Conservation (phyloP, 768 basidiomycete genomes). For the Clavaria fumosa region DNA sequence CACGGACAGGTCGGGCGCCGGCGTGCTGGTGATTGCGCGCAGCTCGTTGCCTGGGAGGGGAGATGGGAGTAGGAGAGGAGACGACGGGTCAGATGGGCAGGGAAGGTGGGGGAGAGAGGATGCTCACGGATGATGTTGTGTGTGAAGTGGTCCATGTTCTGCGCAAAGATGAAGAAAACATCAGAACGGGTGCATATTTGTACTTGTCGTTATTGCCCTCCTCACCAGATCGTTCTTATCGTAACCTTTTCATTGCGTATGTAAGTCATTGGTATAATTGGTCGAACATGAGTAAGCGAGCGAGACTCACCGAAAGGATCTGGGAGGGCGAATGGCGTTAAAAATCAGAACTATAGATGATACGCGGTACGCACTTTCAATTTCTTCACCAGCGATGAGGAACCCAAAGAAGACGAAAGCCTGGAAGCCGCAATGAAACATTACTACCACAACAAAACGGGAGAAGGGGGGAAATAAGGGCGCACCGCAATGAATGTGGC, state of each 20-base stretch:
- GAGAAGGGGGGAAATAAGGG: slow-evolving; percentile 10
- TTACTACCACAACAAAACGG: slow-evolving; percentile 1
- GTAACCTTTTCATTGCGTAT: slow-evolving; percentile 27
- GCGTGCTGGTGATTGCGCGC: slow-evolving; percentile 42
- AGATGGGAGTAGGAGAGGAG: background rate
- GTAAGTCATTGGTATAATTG: background rate
- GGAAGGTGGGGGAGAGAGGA: too few relatives aligned
- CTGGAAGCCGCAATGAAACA: slow-evolving; percentile 16
- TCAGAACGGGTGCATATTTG: too few relatives aligned
- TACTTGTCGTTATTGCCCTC: too few relatives aligned
- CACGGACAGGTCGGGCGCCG: slow-evolving; percentile 38
- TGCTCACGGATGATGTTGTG: slow-evolving; percentile 46
- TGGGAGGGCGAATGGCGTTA: slow-evolving; percentile 8
- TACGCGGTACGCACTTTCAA: slow-evolving; percentile 39
- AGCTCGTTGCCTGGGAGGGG: slow-evolving; percentile 37
- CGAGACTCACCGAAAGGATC: slow-evolving; percentile 25
- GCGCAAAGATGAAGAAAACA: slow-evolving; percentile 3
- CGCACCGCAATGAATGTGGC: slow-evolving; percentile 38
- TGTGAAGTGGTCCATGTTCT: slow-evolving; percentile 62
- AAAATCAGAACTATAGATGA: slow-evolving; percentile 3
- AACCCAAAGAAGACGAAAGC: slow-evolving; percentile 63
- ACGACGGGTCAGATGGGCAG: slow-evolving; percentile 2
- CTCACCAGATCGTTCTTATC: slow-evolving; percentile 59
- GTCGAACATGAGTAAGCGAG: background rate
- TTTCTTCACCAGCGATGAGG: slow-evolving; percentile 59